Base-by-base conservation (phyloP, 805 yeast species). In the Myxozyma neotropica region DNA sequence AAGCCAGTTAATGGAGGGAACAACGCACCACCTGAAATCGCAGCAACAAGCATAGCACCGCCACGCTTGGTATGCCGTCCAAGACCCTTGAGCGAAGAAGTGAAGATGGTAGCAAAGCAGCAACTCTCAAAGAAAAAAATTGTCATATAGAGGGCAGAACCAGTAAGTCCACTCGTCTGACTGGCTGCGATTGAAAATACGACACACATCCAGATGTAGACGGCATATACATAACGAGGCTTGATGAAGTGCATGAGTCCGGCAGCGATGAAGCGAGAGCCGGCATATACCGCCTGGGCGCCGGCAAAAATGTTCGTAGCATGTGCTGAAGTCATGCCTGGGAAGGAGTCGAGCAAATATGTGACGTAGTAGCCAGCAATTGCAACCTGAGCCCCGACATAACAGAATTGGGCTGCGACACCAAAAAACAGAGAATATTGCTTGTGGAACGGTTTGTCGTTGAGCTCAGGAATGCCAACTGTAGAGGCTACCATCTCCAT, bases 331-430 rank as follows among this genome's bases (percentile, higher is more conserved):
- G 55, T 40, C 36, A 51, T 40, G 26, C 31, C 13, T 17, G 58
- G 57, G 55, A n/a, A 21, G 10, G 27, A 15, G 23, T 39, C 53
- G 12, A 26, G 26, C 19, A 51, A 36, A 45, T 53, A 53, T 27
- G 53, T 53, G 8, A 53, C 54, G 21, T 31, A 53, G 15, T 45
- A 53, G 2, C 55, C 53, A 10, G 56, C 56, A 38, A 53, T 23
- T n/a, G 56, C 40, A 13, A 53, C 56, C 43, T 53, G 56, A 26
- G 39, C 49, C 12, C 56, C 56, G 21, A 53, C 56, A 35, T 53
- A 53, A 27, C 36, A 53, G 56, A 53, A 53, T 39, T 53, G 56
- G 2, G 56, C 56, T 6, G 46, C 17, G 29, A 53, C 53, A 26
- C 56, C 56, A 45, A 21, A 43, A 31, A 53, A 45, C 12, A 45